Base-by-base conservation (phyloP, 805 yeast species). In the Zygoascus tannicola region DNA sequence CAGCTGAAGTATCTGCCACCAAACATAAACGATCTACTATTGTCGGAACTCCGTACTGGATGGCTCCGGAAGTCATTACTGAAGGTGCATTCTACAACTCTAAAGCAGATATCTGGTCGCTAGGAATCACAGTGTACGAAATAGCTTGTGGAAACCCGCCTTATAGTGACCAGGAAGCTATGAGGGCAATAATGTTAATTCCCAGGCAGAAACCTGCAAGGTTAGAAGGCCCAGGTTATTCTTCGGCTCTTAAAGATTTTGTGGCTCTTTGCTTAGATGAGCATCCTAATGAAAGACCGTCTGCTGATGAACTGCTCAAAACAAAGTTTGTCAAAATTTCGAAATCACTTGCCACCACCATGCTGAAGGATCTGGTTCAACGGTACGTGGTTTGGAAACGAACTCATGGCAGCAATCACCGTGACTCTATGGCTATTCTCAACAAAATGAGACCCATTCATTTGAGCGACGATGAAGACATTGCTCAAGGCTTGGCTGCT, bases 71-170 rank as follows among this genome's bases (percentile, higher is more conserved):
- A 49, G 73, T 68, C 22, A 68, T 69, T 38, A 58, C 61, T 8
- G 73, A 68, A 51, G 73, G 73, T 14, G 61, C 63, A 2, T 49
- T 63, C 10, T 68, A 68, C 53, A 65, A 67, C 41, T 85, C 60
- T 75, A 81, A 88, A 63, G 98, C 95, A 0, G 99, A 92, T 62
- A 85, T 92, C 5, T 92, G 99, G 99, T 88, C 97, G 0, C 63
- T 90, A 39, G 99, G 99, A 14, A 85, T 92, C 48, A 90, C 98
- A 0, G 70, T 87, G 5, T 92, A 80, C 64, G 99, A 92, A 63
- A 81, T 90, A 51, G 94, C 95, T 7, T 88, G 97, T 0, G 97
- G 98, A 0, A 86, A 85, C 54, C 99, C 99, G 4, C 99, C 99
- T 0, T 88, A 88, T 58, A 80, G 95, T 56, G 97, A 92, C 49